A percentile compares a stretch with the other conserved stretches of the same genome.
Conservation (phyloP, 768 basidiomycete species). For the Tricholoma furcatifolium region DNA sequence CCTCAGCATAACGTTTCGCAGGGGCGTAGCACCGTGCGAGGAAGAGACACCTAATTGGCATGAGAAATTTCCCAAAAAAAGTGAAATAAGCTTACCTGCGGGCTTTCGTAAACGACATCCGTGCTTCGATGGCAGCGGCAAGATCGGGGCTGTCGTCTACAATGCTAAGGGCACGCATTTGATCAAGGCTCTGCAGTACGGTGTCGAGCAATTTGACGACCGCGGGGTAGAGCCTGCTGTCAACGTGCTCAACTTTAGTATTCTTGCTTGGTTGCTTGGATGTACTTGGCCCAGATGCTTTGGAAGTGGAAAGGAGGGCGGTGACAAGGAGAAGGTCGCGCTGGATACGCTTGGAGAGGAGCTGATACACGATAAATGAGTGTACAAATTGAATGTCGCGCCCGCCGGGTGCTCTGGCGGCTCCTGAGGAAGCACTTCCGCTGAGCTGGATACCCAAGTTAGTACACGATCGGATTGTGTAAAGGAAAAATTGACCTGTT, state of each 20-base stretch:
- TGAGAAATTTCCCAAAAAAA: neutral
- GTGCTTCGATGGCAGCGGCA: conserved; percentile 72
- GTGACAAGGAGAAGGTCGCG: conserved; percentile 82
- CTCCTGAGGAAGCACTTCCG: conserved; percentile 34
- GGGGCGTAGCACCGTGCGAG: conserved; percentile 74
- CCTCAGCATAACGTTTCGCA: conserved; percentile 70
- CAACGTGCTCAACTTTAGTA: conserved; percentile 45
- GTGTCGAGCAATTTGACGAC: conserved; percentile 88
- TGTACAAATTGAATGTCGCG: conserved; percentile 85
- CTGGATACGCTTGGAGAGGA: conserved; percentile 83
- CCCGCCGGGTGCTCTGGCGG: conserved; percentile 37
- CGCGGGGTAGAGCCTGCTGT: conserved; percentile 77
- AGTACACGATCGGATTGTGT: neutral
- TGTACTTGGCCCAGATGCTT: conserved; percentile 14
- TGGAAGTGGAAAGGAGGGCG: conserved; percentile 51
- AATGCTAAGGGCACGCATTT: conserved; percentile 79
- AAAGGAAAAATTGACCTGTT: conserved; percentile 53
- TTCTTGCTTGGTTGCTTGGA: conserved; percentile 28
- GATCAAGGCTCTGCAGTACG: conserved; percentile 78
- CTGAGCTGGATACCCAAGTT: conserved; percentile 28
- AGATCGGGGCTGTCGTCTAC: conserved; percentile 90
- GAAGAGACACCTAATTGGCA: conserved; percentile 58
- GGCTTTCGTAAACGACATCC: conserved; percentile 73
- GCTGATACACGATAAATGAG: conserved; percentile 83
- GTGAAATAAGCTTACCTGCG: conserved; percentile 49